Conservation (phyloP, 2,329 filamentous ascomycete genomes). For the Pseudogymnoascus sp. region DNA sequence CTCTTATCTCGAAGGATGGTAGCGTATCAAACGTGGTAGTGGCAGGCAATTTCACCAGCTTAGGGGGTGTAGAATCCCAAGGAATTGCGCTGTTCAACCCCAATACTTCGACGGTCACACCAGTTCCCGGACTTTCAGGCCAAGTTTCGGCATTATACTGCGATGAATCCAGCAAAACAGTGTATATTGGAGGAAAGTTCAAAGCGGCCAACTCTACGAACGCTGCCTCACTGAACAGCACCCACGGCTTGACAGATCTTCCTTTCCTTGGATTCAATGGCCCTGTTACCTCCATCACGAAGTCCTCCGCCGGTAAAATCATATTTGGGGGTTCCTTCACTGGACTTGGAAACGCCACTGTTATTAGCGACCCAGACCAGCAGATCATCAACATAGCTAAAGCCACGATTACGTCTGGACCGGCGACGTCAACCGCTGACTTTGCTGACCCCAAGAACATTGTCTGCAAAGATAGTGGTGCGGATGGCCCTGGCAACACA, state of each 20-base stretch:
- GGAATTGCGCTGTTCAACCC: constrained; percentile 78
- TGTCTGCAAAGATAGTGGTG: constrained; percentile 64
- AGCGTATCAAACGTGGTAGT: constrained; percentile 68
- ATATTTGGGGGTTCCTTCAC: constrained; percentile 89
- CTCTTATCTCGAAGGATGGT: constrained; percentile 61
- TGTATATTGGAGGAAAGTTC: constrained; percentile 89
- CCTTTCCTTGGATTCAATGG: constrained; percentile 94
- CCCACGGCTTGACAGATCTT: constrained; percentile 66
- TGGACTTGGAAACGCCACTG: constrained; percentile 72
- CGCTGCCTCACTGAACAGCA: constrained; percentile 71
- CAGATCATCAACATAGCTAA: constrained; percentile 79
- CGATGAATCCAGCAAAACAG: constrained; percentile 66
- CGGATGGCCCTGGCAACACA: constrained; percentile 65
- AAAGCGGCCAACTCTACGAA: constrained; percentile 75
- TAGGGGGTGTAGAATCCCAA: constrained; percentile 67
- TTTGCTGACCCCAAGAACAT: constrained; percentile 74
- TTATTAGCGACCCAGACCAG: constrained; percentile 57
- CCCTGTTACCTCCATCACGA: constrained; percentile 77
- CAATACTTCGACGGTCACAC: constrained; percentile 58
- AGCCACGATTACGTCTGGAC: constrained; percentile 64
- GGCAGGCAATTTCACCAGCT: constrained; percentile 90
- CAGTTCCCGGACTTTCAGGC: constrained; percentile 75
- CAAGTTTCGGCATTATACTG: constrained; percentile 77
- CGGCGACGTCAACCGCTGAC: constrained; percentile 53
- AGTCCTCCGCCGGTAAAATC: constrained; percentile 72